Conservation (phyloP, 106 monocot genomes). For the Dendrobium chrysotoxum region DNA sequence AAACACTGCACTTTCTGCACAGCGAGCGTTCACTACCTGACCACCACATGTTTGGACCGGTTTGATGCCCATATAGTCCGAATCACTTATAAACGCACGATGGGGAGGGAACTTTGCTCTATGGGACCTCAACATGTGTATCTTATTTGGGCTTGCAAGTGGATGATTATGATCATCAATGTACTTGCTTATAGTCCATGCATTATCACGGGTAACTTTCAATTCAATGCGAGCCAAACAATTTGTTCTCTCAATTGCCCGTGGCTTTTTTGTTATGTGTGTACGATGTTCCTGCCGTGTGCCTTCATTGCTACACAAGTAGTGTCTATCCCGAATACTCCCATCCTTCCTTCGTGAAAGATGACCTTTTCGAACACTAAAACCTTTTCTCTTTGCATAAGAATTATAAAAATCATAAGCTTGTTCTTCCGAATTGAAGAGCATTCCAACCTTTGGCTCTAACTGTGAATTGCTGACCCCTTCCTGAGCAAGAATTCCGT, state of each 20-base stretch:
- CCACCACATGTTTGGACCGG: constrained; percentile 8
- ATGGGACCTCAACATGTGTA: constrained; percentile 56
- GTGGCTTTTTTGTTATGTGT: constrained; percentile 46
- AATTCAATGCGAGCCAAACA: constrained; percentile 58
- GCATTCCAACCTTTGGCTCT: constrained; percentile 43
- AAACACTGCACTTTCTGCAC: constrained; percentile 12
- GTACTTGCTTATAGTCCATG: constrained; percentile 39
- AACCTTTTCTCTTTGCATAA: constrained; percentile 59
- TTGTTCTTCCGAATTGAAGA: constrained; percentile 53
- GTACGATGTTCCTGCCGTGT: constrained; percentile 37
- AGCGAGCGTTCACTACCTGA: background rate
- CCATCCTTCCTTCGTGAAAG: constrained; percentile 54
- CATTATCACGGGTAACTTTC: constrained; percentile 35
- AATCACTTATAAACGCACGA: constrained; percentile 22
- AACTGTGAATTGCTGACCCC: constrained; percentile 9
- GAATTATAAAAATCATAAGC: constrained; percentile 56
- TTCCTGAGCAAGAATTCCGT: constrained; percentile 4
- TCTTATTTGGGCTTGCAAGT: constrained; percentile 32
- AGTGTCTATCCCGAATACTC: constrained; percentile 36
- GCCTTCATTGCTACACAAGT: constrained; percentile 62
- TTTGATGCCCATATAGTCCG: constrained; percentile 31
- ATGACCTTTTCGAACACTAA: constrained; percentile 65
- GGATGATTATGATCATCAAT: constrained; percentile 62
- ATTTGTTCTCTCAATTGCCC: constrained; percentile 58
- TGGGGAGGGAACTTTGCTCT: constrained; percentile 27